Conservation (phyloP, 1,139 yeast species). For the Sugiyamaella japonica region DNA sequence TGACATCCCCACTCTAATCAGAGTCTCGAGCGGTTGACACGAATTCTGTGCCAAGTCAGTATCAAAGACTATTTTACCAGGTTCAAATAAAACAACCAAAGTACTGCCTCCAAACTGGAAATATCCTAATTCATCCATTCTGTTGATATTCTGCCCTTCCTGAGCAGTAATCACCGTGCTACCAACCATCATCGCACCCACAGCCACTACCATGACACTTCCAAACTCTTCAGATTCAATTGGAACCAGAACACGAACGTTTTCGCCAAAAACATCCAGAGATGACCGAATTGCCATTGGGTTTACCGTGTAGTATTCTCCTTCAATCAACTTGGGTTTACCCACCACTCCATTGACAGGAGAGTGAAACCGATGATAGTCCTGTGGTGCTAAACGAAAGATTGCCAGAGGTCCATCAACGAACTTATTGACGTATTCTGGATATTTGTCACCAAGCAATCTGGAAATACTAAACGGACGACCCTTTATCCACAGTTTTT, state of each 20-base stretch:
- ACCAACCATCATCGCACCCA: conserved; percentile 99
- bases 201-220: conserved; percentile 70
- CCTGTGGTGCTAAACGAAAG: conserved; percentile 94
- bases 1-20: conserved; percentile 87
- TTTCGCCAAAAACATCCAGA: conserved; percentile 91
- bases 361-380: conserved; percentile 89
- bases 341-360: conserved; percentile 79
- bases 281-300: conserved; percentile 94
- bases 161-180: conserved; percentile 73
- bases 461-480: conserved; percentile 67
- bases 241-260: conserved; percentile 74
- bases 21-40: conserved; percentile 68
- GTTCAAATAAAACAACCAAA: conserved; percentile 58
- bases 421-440: conserved; percentile 49
- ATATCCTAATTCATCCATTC: conserved; percentile 88
- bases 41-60: conserved; percentile 73
- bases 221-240: conserved; percentile 76
- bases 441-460: conserved; percentile 59
- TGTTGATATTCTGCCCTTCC: conserved; percentile 55
- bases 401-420: conserved; percentile 67
- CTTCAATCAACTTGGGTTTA: conserved; percentile 66
- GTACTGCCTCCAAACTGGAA: conserved; percentile 98
- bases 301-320: conserved; percentile 93
- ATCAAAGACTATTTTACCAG: conserved; percentile 57
- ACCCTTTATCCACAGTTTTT: conserved; percentile 88